Conservation (phyloP, 768 basidiomycete species). For the Auriscalpium orientale region DNA sequence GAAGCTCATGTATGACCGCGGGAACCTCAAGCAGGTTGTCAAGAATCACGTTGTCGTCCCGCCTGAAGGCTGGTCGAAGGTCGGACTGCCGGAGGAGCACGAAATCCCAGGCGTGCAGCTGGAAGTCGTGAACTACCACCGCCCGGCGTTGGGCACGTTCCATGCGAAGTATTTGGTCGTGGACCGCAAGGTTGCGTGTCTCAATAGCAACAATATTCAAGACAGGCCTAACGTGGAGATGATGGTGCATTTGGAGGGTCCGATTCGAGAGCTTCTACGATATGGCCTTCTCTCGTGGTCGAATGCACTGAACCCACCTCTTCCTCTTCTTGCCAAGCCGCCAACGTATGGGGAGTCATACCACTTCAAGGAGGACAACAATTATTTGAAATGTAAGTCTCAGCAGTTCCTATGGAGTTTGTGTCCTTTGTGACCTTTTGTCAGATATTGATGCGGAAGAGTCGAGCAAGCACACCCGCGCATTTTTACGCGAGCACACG, state of each 20-base stretch:
- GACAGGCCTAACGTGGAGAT: slow-evolving; percentile 47
- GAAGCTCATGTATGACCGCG: slow-evolving; percentile 67
- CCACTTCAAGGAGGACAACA: slow-evolving; percentile 31
- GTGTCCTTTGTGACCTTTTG: background rate
- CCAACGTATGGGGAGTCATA: slow-evolving; percentile 29
- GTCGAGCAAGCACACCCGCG: background rate
- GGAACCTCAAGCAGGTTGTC: slow-evolving; percentile 43
- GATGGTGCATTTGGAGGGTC: slow-evolving; percentile 66
- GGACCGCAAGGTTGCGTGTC: slow-evolving; percentile 56
- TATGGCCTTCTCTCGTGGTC: slow-evolving; percentile 59
- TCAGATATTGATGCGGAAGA: slow-evolving; percentile 6
- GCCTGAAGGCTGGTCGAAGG: slow-evolving; percentile 36
- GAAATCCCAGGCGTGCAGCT: slow-evolving; percentile 56
- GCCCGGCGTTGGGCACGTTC: slow-evolving; percentile 56
- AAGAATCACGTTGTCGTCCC: slow-evolving; percentile 41
- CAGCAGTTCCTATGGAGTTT: background rate
- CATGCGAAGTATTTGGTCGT: slow-evolving; percentile 67
- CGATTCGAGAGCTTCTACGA: slow-evolving; percentile 62
- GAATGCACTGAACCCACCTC: slow-evolving; percentile 36
- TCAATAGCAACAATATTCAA: slow-evolving; percentile 67
- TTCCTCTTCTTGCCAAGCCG: slow-evolving; percentile 32
- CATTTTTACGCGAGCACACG: slow-evolving; percentile 2
- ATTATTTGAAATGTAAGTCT: slow-evolving; percentile 17
- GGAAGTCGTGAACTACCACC: slow-evolving; percentile 52
- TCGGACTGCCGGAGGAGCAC: slow-evolving; percentile 43